A percentile compares a stretch with the other conserved stretches of the same genome.
Conservation (phyloP, 768 basidiomycete genomes). For the Naganishia kalamii region DNA sequence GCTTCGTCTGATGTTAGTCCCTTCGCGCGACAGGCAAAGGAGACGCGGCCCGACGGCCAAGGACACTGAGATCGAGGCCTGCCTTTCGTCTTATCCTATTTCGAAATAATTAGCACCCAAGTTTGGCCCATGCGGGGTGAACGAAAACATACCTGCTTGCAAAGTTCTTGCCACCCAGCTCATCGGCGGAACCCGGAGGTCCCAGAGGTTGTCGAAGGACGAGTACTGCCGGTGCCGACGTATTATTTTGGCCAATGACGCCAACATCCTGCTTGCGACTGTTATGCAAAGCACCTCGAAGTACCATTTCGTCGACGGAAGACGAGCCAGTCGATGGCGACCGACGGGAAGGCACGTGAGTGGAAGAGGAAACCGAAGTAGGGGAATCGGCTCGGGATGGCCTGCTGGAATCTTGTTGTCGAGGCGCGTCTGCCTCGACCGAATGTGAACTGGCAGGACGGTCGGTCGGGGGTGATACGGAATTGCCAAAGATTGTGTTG, state of each 20-base stretch:
- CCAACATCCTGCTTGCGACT: not conserved
- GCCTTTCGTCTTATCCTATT: slow-evolving; percentile 2
- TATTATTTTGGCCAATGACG: slow-evolving; percentile 11
- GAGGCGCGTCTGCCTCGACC: not conserved
- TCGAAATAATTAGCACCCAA: not conserved
- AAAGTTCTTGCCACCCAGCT: slow-evolving; percentile 39
- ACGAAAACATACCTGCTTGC: slow-evolving; percentile 32
- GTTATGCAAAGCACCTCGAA: not conserved
- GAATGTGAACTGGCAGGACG: not conserved
- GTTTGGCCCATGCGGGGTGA: not conserved
- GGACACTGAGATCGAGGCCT: not conserved
- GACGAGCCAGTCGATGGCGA: not conserved
- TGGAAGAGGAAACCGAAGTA: not conserved
- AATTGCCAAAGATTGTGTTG: not conserved
- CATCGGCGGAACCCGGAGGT: slow-evolving; percentile 38
- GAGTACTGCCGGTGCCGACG: not conserved
- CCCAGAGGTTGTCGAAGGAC: slow-evolving; percentile 36
- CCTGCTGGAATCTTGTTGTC: not conserved
- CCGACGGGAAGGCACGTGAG: not conserved
- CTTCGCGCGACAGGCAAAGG: not conserved
- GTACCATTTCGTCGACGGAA: not conserved
- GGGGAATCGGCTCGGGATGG: not conserved
- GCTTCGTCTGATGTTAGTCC: too few species aligned
- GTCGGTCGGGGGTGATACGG: not conserved
- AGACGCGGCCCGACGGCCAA: not conserved